Conservation (phyloP, 495 filamentous ascomycete genomes). For the Penicillium fimorum region DNA sequence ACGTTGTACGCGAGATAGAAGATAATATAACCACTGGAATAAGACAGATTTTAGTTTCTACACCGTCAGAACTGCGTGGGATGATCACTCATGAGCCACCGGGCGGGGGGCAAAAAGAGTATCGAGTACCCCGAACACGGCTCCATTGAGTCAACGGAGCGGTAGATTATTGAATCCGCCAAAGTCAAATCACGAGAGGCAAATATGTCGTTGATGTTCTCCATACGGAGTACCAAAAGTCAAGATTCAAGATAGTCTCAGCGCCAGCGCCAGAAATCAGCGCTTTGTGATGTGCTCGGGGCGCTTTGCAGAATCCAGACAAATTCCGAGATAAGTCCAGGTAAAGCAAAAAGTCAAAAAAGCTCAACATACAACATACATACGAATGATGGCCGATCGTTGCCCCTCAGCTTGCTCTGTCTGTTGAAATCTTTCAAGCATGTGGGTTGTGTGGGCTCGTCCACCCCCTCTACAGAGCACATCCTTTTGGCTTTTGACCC, state of each 20-base stretch:
- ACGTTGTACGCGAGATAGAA: neutral
- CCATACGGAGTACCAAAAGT: neutral
- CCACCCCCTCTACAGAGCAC: neutral
- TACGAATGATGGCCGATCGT: neutral
- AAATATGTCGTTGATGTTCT: neutral
- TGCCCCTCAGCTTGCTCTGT: neutral
- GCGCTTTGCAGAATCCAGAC: constrained; percentile 6
- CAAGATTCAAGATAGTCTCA: constrained; percentile 1
- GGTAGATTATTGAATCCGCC: neutral
- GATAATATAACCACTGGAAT: neutral
- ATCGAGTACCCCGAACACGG: neutral
- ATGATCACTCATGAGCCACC: neutral
- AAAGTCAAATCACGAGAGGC: neutral
- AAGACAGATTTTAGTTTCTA: neutral
- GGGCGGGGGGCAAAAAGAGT: constrained; percentile 1
- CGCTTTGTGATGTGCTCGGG: constrained; percentile 7
- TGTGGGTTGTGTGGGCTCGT: constrained; percentile 1
- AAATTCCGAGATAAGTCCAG: neutral
- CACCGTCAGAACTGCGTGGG: constrained; percentile 3
- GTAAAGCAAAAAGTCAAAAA: constrained; percentile 2
- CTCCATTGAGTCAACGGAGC: neutral
- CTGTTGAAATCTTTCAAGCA: neutral
- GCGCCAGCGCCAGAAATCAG: neutral
- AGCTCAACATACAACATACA: neutral
- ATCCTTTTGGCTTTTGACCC: constrained; percentile 2